These are phyloP conservation scores for Capronia coronata DNA, from an alignment of 2,329 filamentous ascomycete genomes.

Conservation along the genomic window DNA sequence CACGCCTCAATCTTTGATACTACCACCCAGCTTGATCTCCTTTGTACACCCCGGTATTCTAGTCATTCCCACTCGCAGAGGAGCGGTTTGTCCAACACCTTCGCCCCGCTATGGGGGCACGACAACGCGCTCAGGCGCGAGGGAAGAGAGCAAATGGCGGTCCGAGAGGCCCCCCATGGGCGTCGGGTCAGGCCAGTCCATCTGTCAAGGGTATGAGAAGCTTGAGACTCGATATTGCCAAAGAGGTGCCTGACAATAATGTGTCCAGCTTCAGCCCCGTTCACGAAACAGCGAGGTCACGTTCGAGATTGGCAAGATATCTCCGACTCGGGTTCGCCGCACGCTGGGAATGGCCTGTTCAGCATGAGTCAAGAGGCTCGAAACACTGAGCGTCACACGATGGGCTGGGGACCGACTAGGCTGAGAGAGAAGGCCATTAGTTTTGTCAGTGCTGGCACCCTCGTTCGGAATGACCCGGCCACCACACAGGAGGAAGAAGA, in stretches of 20 bases:
- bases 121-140: slow-evolving; percentile 23
- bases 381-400: slow-evolving; percentile 49
- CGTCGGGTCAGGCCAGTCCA: slow-evolving; percentile 15
- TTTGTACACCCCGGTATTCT: not conserved
- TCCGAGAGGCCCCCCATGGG: slow-evolving; percentile 15
- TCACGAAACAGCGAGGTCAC: slow-evolving; percentile 7
- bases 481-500: slow-evolving; percentile 6
- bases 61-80: not conserved
- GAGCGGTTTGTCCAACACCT: not conserved
- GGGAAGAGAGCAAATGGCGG: slow-evolving; percentile 20
- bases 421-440: slow-evolving; percentile 51
- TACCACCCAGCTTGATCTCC: too few relatives aligned
- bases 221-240: slow-evolving; percentile 4
- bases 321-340: slow-evolving; percentile 27
- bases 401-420: slow-evolving; percentile 43
- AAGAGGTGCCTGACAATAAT: not conserved
- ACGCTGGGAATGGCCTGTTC: slow-evolving; percentile 26
- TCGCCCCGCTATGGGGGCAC: slow-evolving; percentile 24
- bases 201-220: slow-evolving; percentile 11
- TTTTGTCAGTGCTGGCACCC: slow-evolving; percentile 56
- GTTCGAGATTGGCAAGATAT: slow-evolving; percentile 18
- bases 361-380: slow-evolving; percentile 54
- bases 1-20: not conserved
- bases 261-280: not conserved
- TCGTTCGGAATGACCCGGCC: slow-evolving; percentile 34